A percentile compares a stretch with the other conserved stretches of the same genome.
Evolutionary conservation across 2,329 filamentous ascomycete genomes (phyloP).

Genomic region (Drechmeria coniospora): DNA sequence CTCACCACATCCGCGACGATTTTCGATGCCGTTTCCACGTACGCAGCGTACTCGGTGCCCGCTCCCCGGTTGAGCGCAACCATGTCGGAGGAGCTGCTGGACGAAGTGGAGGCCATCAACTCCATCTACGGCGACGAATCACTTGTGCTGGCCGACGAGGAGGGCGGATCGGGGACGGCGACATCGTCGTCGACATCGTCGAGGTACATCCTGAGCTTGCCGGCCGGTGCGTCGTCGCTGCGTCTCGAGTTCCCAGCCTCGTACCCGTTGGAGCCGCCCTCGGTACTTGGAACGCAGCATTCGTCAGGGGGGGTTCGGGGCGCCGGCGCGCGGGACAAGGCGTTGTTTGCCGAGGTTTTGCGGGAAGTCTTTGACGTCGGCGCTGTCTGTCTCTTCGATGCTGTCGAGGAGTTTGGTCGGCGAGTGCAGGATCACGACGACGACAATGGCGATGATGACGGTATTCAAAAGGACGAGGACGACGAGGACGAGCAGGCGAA

Average conservation of each 20-base stretch:
- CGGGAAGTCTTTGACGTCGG: constrained; percentile 54
- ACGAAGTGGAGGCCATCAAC: constrained; percentile 71
- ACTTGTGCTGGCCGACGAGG: constrained; percentile 27
- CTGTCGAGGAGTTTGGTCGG: constrained; percentile 59
- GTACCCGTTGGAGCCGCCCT: constrained; percentile 64
- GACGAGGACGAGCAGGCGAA: constrained; percentile 1
- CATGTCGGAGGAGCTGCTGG: constrained; percentile 46
- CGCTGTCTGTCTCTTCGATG: constrained; percentile 75
- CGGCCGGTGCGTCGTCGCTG: constrained; percentile 42
- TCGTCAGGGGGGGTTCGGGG: constrained; percentile 60
- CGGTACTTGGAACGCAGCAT: constrained; percentile 65
- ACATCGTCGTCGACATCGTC: background rate
- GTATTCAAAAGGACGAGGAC: constrained; percentile 10
- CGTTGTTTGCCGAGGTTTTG: constrained; percentile 51
- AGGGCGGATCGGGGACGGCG: constrained; percentile 9
- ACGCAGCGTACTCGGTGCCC: too few species aligned
- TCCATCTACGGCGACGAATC: constrained; percentile 66
- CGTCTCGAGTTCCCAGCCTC: constrained; percentile 51
- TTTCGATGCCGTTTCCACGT: background rate
- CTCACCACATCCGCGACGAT: background rate
- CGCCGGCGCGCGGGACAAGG: constrained; percentile 55
- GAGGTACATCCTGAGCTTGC: constrained; percentile 50
- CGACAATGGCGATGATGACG: constrained; percentile 7
- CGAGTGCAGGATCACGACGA: constrained; percentile 17
- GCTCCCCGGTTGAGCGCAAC: too few species aligned